Evolutionary conservation across 306 rosid species (phyloP).

Genomic region (Herpetospermum pedunculosum): DNA sequence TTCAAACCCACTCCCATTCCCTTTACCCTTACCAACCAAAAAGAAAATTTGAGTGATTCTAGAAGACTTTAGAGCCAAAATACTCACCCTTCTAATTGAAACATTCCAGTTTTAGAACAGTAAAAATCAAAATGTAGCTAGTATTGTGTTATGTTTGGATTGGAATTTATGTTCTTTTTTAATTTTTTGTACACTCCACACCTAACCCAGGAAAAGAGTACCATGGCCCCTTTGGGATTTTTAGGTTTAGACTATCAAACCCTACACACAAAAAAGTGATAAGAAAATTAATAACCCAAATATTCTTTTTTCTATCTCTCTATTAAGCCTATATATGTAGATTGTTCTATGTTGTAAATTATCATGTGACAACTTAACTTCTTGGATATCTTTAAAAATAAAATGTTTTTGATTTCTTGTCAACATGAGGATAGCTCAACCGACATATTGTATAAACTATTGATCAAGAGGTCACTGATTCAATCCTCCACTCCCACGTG

Average conservation of each 20-base stretch:
- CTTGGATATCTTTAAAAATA: too few species aligned
- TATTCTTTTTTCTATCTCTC: not conserved
- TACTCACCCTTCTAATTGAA: not conserved
- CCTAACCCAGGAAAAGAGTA: not conserved
- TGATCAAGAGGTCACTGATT: too few species aligned
- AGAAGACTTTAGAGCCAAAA: constrained; percentile 1
- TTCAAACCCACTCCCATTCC: not conserved
- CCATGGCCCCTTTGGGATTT: not conserved
- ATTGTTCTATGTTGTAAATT: not conserved
- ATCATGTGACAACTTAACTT: not conserved
- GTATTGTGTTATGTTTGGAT: not conserved
- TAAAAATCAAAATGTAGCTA: not conserved
- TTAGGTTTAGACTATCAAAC: not conserved
- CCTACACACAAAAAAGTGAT: not conserved
- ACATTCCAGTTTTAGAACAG: not conserved
- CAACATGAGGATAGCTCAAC: too few species aligned
- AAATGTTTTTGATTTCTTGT: too few species aligned
- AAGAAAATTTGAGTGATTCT: not conserved
- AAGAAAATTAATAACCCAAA: not conserved
- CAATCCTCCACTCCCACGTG: too few species aligned
- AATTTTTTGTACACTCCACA: not conserved
- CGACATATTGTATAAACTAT: too few species aligned
- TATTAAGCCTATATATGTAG: not conserved
- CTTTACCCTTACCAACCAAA: not conserved
- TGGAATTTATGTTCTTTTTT: not conserved